Base-by-base conservation (phyloP, 208 protist species). In the Crithidia bombi region DNA sequence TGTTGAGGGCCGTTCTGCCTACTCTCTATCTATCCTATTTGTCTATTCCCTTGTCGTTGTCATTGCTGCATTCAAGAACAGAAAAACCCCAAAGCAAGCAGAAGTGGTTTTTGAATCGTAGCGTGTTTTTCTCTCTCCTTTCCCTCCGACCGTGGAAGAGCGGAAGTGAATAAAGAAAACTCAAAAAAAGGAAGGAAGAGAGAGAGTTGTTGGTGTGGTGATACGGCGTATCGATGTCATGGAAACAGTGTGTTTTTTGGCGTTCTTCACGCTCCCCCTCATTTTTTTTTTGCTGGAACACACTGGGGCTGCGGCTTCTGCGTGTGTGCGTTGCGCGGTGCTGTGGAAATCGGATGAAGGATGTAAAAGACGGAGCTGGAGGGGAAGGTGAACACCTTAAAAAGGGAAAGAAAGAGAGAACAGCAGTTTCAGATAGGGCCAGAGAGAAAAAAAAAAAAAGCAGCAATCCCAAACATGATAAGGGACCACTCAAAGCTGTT, bases 341-440 rank as follows among this genome's bases (percentile, higher is more conserved):
- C 28, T n/a, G 41, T 19, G 41, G 35, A 46, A 43, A 59, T 19
- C 19, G 19, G 54, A 32, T 43, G 54, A 46, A 28, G 25, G 15
- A 43, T 46, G 21, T 30, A 59, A n/a, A 30, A 21, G 6, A 30
- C 9, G 4, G 41, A n/a, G 32, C 32, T 57, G 52, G 12, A 57
- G 14, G 36, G 50, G 10, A 57, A 61, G 26, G n/a, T n/a, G n/a
- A n/a, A n/a, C n/a, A n/a, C n/a, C n/a, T n/a, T n/a, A n/a, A 66
- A 17, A 67, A 38, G 51, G 62, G 25, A 51, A 44, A 19, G 44
- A 59, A 67, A 74, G 9, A 9, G 52, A 74, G 67, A 57, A 62
- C 23, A 54, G 5, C 47, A 32, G 19, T 50, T 43, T 43, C 38
- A 43, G n/a, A n/a, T n/a, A n/a, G n/a, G n/a, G n/a, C n/a, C n/a